Evolutionary conservation across 1,284 basidiomycete species (phyloP), one percentile per base, ranked within the genome.

Genomic region (Puccinia coronata): DNA sequence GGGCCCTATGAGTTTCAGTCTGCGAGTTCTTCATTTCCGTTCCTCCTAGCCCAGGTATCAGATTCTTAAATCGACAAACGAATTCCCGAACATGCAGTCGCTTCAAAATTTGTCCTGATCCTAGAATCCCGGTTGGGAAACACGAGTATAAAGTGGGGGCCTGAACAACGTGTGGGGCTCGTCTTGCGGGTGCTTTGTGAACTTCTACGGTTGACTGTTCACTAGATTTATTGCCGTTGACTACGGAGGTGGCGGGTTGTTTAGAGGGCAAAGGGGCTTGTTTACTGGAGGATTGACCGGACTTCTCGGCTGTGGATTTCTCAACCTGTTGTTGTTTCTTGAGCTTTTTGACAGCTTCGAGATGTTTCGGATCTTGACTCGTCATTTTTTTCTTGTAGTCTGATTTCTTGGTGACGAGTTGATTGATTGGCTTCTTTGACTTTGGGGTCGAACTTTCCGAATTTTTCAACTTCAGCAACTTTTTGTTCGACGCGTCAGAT

Each of bases 81-180:
- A 81, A 81, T 65, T 81, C 80, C 25, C 80, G 71, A 53, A 74
- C 63, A 31, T 81, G 41, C 20, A 81, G 34, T 23, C 80, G 55
- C 12, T 51, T 36, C 55, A 51, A 12, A 23, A 81, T 81, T 70
- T 81, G 72, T n/a, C 34, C 61, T 11, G 80, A 75, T 20, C 39
- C 36, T n/a, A 81, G 49, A 20, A 63, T 47, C 25, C 72, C 80
- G 25, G 80, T 81, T 28, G 80, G 72, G 2, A 81, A 39, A 34
- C 57, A 67, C 25, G 47, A 69, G 43, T 67, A 41, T 36, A 23
- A 43, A 39, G 39, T 41, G 28, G 80, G 80, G 1, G 80, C 59
- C 25, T 47, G 59, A 23, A 67, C 72, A n/a, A 75, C 47, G 36
- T 81, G 55, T 28, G 80, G 80, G n/a, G 36, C 28, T 43, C 72